These are phyloP conservation scores for Hyaloscypha bicolor DNA, from an alignment of 495 filamentous ascomycete species.

Conservation along the genomic window DNA sequence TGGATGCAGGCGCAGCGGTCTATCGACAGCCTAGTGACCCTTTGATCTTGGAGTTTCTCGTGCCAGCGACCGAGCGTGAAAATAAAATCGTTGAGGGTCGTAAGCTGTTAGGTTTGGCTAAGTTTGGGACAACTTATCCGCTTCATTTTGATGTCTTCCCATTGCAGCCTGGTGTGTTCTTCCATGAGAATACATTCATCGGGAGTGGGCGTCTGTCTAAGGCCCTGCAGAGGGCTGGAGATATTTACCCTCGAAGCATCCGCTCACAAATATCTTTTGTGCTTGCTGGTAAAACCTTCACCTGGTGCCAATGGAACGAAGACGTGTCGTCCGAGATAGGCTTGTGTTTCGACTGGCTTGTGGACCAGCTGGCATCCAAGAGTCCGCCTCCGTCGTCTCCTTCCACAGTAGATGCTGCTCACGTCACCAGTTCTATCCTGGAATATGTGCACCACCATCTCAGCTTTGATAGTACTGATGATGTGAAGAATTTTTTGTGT, in stretches of 20 bases:
- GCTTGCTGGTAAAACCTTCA: conserved; percentile 52
- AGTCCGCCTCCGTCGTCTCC: conserved; percentile 1
- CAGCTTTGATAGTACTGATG: conserved; percentile 35
- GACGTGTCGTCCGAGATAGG: conserved; percentile 68
- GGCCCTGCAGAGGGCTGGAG: conserved; percentile 42
- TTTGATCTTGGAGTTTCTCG: conserved; percentile 37
- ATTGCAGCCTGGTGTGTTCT: conserved; percentile 67
- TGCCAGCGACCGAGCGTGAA: conserved; percentile 22
- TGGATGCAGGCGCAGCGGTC: conserved; percentile 52
- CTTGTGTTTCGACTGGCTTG: conserved; percentile 55
- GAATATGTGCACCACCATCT: conserved; percentile 40
- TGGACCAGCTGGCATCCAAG: conserved; percentile 41
- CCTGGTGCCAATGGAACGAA: conserved; percentile 75
- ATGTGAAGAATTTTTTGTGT: conserved; percentile 41
- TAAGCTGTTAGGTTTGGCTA: conserved; percentile 58
- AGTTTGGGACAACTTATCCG: conserved; percentile 67
- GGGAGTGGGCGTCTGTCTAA: conserved; percentile 68
- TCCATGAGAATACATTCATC: conserved; percentile 75
- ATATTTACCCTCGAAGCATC: conserved; percentile 34
- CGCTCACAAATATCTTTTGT: conserved; percentile 35
- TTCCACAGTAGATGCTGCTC: conserved; percentile 27
- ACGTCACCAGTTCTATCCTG: conserved; percentile 33
- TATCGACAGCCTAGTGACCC: conserved; percentile 53
- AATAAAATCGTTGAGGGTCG: conserved; percentile 36
- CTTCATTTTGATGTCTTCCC: conserved; percentile 75